Evolutionary conservation across 1,284 basidiomycete species (phyloP).

Genomic region (Microbotryum intermedium): DNA sequence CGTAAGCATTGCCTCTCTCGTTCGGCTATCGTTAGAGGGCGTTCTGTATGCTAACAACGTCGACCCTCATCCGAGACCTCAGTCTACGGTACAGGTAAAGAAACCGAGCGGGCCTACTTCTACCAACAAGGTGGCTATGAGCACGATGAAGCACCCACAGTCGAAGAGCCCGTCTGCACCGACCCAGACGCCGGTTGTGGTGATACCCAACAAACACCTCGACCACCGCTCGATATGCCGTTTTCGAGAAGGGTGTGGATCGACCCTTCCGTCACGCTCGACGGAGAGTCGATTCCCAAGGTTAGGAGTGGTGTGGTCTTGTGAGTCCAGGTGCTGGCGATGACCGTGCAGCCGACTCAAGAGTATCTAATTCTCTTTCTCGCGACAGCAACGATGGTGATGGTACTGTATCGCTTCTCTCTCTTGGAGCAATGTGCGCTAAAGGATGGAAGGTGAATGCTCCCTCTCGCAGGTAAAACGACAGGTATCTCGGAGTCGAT

Average conservation of each 20-base stretch:
- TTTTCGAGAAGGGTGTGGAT: constrained; percentile 64
- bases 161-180: constrained; percentile 22
- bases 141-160: constrained; percentile 49
- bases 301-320: constrained; percentile 25
- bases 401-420: constrained; percentile 84
- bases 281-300: constrained; percentile 31
- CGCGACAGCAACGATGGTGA: constrained; percentile 59
- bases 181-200: constrained; percentile 9
- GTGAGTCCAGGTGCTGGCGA: neutral
- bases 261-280: constrained; percentile 65
- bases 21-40: no score
- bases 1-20: constrained; percentile 26
- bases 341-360: neutral
- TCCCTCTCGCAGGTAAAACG: neutral
- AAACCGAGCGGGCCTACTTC: constrained; percentile 58
- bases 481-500: neutral
- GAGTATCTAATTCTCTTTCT: neutral
- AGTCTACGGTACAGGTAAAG: constrained; percentile 89
- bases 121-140: constrained; percentile 64
- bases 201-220: constrained; percentile 38
- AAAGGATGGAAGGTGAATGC: constrained; percentile 75
- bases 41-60: neutral
- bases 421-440: constrained; percentile 88
- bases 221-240: constrained; percentile 52
- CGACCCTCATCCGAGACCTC: neutral